These are phyloP conservation scores for Aristolochia fimbriata DNA, from an alignment of 164 flowering plant genomes.

Conservation along the genomic window DNA sequence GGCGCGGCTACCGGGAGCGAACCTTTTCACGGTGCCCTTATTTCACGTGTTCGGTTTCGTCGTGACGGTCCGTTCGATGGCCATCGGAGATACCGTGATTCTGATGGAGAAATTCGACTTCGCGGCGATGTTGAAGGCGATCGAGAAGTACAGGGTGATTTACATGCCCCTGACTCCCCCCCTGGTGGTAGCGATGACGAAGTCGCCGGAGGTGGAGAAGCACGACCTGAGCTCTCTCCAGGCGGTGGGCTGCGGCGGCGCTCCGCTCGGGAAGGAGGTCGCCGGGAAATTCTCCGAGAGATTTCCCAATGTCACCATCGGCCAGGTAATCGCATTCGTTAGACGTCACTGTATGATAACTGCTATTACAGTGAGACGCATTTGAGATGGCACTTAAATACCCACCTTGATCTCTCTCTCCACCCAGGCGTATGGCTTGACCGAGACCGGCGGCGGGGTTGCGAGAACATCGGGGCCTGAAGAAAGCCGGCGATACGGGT, in stretches of 20 bases:
- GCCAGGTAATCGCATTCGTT: constrained; percentile 46
- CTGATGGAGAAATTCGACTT: constrained; percentile 78
- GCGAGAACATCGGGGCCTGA: constrained; percentile 86
- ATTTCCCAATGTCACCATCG: constrained; percentile 75
- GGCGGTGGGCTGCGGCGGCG: constrained; percentile 68
- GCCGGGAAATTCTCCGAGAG: constrained; percentile 59
- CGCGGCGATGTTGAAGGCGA: constrained; percentile 37
- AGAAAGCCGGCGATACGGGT: constrained; percentile 60
- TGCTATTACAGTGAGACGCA: neutral
- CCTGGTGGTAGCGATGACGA: constrained; percentile 62
- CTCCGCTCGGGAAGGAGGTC: constrained; percentile 89
- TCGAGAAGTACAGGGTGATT: constrained; percentile 55
- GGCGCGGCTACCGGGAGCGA: constrained; percentile 15
- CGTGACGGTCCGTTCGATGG: constrained; percentile 38
- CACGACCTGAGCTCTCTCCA: constrained; percentile 73
- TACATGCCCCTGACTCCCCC: constrained; percentile 84
- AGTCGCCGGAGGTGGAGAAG: constrained; percentile 41
- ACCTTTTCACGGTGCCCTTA: constrained; percentile 46
- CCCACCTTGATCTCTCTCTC: neutral
- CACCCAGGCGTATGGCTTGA: constrained; percentile 91
- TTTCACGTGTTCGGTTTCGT: constrained; percentile 78
- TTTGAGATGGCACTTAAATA: neutral
- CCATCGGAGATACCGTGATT: constrained; percentile 35
- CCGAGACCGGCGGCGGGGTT: constrained; percentile 86
- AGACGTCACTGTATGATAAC: neutral